Conservation (phyloP, 108 stramenopile genomes). For the Cyclotella baltica region DNA sequence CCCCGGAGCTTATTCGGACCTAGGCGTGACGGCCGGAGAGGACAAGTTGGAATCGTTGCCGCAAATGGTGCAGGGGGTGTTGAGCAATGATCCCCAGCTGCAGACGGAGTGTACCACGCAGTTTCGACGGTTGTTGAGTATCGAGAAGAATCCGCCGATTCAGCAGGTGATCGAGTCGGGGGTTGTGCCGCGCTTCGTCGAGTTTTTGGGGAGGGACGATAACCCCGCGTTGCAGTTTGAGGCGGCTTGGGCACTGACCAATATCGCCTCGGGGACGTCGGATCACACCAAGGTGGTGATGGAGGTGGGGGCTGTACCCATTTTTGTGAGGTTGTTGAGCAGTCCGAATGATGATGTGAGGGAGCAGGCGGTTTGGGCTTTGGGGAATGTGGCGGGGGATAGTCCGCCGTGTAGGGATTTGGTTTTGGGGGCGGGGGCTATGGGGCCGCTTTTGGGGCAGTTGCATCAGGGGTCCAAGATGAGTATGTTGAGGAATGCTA, state of each 20-base stretch:
- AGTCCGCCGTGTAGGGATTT: conserved; percentile 95
- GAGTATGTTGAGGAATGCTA: conserved; percentile 98
- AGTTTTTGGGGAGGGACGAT: conserved; percentile 93
- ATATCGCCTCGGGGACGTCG: conserved; percentile 97
- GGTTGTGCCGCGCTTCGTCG: conserved; percentile 96
- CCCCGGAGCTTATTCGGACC: conserved; percentile 40
- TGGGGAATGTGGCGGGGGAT: conserved; percentile 99
- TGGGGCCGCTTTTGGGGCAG: conserved; percentile 95
- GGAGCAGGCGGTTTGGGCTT: conserved; percentile 99
- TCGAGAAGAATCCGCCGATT: conserved; percentile 99
- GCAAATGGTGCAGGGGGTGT: conserved; percentile 90
- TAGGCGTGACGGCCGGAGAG: conserved; percentile 23
- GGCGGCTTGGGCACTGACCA: conserved; percentile 99
- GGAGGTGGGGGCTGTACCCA: conserved; percentile 97
- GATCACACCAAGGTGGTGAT: conserved; percentile 98
- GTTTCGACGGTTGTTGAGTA: conserved; percentile 94
- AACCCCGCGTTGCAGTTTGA: conserved; percentile 98
- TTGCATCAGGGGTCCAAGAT: conserved; percentile 92
- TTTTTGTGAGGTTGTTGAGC: conserved; percentile 90
- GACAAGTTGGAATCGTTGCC: conserved; percentile 85
- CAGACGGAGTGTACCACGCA: conserved; percentile 94
- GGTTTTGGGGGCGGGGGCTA: conserved; percentile 92
- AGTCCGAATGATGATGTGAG: conserved; percentile 97
- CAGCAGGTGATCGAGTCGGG: conserved; percentile 97
- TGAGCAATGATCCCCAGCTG: conserved; percentile 85